Evolutionary conservation across 257 asterid genomes (phyloP).

Genomic region (Henckelia pumila): DNA sequence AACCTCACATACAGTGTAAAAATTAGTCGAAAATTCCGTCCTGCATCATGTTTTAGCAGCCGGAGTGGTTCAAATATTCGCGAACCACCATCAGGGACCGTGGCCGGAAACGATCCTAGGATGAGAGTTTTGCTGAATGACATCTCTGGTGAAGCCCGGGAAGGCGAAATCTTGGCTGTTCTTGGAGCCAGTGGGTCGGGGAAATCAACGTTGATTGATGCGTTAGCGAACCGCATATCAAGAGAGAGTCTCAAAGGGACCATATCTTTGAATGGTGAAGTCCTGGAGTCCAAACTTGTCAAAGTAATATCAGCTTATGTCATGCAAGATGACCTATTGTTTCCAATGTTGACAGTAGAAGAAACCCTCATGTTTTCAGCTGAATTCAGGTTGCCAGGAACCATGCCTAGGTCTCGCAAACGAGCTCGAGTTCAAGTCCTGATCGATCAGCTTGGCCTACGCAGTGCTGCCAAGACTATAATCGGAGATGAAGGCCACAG

Average conservation of each 20-base stretch:
- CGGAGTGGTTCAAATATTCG: neutral
- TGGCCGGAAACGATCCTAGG: neutral
- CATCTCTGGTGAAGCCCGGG: slow-evolving; percentile 55
- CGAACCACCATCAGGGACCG: neutral
- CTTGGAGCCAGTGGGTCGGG: slow-evolving; percentile 71
- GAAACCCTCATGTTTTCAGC: slow-evolving; percentile 64
- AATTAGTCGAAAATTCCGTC: no score
- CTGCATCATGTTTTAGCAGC: slow-evolving; percentile 26
- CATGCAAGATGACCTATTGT: slow-evolving; percentile 57
- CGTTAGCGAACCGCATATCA: slow-evolving; percentile 50
- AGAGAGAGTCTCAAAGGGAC: slow-evolving; percentile 48
- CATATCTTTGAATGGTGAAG: slow-evolving; percentile 47
- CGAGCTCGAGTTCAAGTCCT: slow-evolving; percentile 45
- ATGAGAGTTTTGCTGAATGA: slow-evolving; percentile 38
- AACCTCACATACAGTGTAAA: slow-evolving; percentile 51
- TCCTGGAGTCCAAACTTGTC: slow-evolving; percentile 44
- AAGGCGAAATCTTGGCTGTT: slow-evolving; percentile 58
- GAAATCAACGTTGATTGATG: slow-evolving; percentile 55
- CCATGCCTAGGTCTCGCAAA: slow-evolving; percentile 43
- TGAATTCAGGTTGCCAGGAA: slow-evolving; percentile 46
- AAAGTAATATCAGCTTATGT: slow-evolving; percentile 59
- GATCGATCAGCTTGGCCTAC: slow-evolving; percentile 51
- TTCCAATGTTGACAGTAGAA: slow-evolving; percentile 57
- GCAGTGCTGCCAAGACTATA: slow-evolving; percentile 43
- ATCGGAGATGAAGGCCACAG: slow-evolving; percentile 66